phyloP scores from a whole-genome alignment of 73 alveolate species.

The Effrenium voratum region DNA sequence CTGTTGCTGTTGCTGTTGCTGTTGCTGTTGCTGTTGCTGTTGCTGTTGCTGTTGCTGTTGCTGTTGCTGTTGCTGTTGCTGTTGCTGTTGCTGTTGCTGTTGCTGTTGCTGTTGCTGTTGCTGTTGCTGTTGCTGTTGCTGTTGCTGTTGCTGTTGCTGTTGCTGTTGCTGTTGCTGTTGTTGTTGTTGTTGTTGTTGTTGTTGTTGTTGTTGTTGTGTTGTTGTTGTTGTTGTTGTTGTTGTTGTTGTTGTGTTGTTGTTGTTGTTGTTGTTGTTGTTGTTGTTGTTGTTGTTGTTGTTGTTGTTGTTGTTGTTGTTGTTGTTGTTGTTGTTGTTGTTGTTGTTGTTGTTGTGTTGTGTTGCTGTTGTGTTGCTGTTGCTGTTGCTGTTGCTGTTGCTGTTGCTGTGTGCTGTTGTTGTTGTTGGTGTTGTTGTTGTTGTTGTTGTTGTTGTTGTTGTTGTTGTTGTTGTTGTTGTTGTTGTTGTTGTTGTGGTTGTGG shows the following conservation, averaged over 20 bases:
- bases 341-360: no score
- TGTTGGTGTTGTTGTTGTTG: no score
- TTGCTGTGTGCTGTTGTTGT: no score
- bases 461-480: no score
- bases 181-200: neutral
- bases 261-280: neutral
- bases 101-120: neutral
- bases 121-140: neutral
- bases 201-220: neutral
- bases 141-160: neutral
- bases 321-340: no score
- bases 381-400: no score
- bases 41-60: neutral
- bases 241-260: neutral
- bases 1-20: neutral
- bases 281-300: no score
- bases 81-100: neutral
- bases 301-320: no score
- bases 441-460: no score
- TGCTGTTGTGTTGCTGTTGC: no score
- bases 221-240: no score
- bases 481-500: no score
- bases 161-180: neutral
- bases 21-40: neutral
- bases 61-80: neutral